Evolutionary conservation across 768 basidiomycete genomes (phyloP).

Genomic region (Boletus subparvulus): DNA sequence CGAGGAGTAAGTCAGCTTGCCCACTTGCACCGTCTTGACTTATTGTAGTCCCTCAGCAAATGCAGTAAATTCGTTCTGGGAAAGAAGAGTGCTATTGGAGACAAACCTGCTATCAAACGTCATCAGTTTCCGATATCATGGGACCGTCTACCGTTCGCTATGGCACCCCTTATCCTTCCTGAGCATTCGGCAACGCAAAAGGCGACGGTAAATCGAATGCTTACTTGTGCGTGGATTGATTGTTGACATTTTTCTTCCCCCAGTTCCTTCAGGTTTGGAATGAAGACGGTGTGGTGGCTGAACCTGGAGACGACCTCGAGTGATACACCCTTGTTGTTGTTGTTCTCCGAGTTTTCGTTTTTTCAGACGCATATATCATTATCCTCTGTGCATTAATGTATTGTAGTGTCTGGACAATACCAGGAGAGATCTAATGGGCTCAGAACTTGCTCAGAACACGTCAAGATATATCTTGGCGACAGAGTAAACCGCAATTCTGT

Average conservation of each 20-base stretch:
- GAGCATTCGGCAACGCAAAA: conserved; percentile 65
- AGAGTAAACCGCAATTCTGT: not conserved
- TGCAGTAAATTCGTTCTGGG: conserved; percentile 82
- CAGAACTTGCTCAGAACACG: not conserved
- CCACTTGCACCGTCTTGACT: not conserved
- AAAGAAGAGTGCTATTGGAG: conserved; percentile 89
- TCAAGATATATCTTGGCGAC: not conserved
- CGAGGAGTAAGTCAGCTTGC: conserved; percentile 70
- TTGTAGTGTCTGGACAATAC: conserved; percentile 19
- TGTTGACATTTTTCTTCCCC: not conserved
- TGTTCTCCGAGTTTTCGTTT: not conserved
- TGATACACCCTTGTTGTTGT: conserved; percentile 16
- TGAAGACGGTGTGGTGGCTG: conserved; percentile 71
- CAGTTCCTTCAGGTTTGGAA: conserved; percentile 81
- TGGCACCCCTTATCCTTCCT: conserved; percentile 54
- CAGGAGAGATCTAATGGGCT: conserved; percentile 12
- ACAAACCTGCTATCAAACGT: conserved; percentile 70
- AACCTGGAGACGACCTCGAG: conserved; percentile 52
- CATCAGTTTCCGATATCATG: conserved; percentile 65
- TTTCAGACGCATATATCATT: conserved; percentile 26
- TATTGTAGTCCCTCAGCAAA: conserved; percentile 57
- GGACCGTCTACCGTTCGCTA: conserved; percentile 72
- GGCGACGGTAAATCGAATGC: conserved; percentile 49
- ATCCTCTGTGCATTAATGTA: conserved; percentile 29
- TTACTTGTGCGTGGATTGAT: conserved; percentile 5